Evolutionary conservation across 2,329 filamentous ascomycete genomes (phyloP).

Genomic region (Alternaria gaisen): DNA sequence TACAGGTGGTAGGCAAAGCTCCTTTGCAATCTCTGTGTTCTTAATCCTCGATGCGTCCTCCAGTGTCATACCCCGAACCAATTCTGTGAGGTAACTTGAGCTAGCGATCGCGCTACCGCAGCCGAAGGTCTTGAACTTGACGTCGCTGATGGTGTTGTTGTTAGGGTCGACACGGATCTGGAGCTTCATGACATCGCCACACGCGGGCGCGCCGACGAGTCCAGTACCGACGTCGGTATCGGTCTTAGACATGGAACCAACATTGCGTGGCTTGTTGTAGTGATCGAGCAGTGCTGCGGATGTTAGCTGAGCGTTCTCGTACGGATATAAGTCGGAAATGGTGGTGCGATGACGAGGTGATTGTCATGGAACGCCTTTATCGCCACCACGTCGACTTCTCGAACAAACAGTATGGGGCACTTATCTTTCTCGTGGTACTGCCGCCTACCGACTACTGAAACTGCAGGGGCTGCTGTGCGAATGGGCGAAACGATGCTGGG

Average conservation of each 20-base stretch:
- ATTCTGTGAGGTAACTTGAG: conserved; percentile 91
- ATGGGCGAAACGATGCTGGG: conserved; percentile 59
- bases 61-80: conserved; percentile 94
- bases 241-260: conserved; percentile 80
- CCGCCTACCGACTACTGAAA: conserved; percentile 54
- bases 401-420: conserved; percentile 38
- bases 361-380: conserved; percentile 12
- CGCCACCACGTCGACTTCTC: conserved; percentile 21
- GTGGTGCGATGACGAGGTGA: conserved; percentile 12
- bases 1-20: conserved; percentile 87
- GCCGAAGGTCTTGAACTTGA: conserved; percentile 98
- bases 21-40: conserved; percentile 98
- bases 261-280: conserved; percentile 81
- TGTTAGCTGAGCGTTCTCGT: conserved; percentile 51
- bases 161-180: conserved; percentile 91
- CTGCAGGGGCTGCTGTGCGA: conserved; percentile 54
- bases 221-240: conserved; percentile 88
- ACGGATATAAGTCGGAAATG: neutral
- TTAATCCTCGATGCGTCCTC: conserved; percentile 92
- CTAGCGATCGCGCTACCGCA: conserved; percentile 95
- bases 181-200: conserved; percentile 92
- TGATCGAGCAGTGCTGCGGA: conserved; percentile 72
- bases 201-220: conserved; percentile 88
- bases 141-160: conserved; percentile 88
- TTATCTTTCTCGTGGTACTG: conserved; percentile 73